Conservation (phyloP, 257 asterid genomes). For the Voacanga thouarsii region DNA sequence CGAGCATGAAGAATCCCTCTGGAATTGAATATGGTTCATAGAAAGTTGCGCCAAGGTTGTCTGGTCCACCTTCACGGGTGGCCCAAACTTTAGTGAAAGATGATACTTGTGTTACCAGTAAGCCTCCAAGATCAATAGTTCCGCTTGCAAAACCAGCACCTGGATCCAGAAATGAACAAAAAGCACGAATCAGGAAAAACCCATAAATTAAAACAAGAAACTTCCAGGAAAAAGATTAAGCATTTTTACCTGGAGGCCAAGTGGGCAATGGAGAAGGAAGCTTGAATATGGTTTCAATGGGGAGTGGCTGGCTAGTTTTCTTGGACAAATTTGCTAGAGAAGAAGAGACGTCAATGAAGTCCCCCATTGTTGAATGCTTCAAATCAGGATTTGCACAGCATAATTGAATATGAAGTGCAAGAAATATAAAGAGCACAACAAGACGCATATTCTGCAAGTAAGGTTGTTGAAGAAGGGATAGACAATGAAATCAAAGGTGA, state of each 20-base stretch:
- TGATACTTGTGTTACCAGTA: conserved; percentile 43
- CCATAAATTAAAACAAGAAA: neutral
- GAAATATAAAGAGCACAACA: conserved; percentile 21
- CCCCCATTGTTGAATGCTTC: conserved; percentile 33
- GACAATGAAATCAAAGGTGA: neutral
- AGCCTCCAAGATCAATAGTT: conserved; percentile 23
- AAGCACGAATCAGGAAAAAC: neutral
- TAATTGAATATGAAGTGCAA: conserved; percentile 18
- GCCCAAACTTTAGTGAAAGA: conserved; percentile 56
- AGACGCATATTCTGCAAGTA: conserved; percentile 29
- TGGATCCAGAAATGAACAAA: neutral
- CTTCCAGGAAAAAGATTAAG: neutral
- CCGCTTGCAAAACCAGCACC: conserved; percentile 22
- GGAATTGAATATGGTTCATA: conserved; percentile 67
- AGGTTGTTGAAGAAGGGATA: conserved; percentile 5
- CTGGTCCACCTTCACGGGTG: conserved; percentile 67
- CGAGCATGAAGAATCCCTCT: conserved; percentile 67
- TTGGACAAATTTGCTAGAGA: conserved; percentile 23
- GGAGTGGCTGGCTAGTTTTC: conserved; percentile 35
- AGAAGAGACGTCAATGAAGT: conserved; percentile 8
- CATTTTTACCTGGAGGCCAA: conserved; percentile 70
- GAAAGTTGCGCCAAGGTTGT: conserved; percentile 61
- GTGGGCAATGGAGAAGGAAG: conserved; percentile 68
- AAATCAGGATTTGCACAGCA: conserved; percentile 17
- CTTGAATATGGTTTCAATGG: conserved; percentile 45